Percentiles rank a stretch among this genome's conserved stretches.
phyloP scores from a whole-genome alignment of 306 rosid genomes.

The Albizia julibrissin region DNA sequence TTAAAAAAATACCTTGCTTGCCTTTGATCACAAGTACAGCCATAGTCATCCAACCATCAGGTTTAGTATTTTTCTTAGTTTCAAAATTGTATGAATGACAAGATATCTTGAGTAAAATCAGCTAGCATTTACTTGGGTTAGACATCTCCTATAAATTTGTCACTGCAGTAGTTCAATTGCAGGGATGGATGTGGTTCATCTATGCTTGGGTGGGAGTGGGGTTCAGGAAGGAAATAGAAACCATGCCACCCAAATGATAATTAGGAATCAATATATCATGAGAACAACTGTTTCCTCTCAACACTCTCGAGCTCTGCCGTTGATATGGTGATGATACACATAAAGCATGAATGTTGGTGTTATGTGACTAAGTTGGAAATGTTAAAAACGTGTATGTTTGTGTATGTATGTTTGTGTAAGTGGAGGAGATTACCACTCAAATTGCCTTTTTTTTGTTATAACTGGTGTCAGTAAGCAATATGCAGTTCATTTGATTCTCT shows the following conservation, averaged over 20 bases:
- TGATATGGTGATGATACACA: neutral
- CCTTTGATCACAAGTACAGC: neutral
- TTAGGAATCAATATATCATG: neutral
- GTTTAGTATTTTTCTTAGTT: neutral
- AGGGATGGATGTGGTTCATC: neutral
- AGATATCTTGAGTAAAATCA: neutral
- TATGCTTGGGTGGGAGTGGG: neutral
- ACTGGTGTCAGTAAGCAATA: neutral
- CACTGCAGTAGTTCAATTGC: neutral
- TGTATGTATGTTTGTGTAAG: neutral
- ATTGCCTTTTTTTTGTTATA: neutral
- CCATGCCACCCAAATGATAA: neutral
- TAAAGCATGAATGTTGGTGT: neutral
- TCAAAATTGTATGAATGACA: neutral
- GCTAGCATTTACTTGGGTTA: too few relatives aligned
- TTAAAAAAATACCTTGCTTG: too few relatives aligned
- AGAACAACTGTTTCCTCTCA: neutral
- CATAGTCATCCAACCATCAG: neutral
- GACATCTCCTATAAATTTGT: neutral
- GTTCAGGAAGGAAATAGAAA: neutral
- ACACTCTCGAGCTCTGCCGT: neutral
- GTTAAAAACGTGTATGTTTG: neutral
- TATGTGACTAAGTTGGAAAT: conserved; percentile 8
- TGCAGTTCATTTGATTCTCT: neutral
- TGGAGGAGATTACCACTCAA: neutral